Base-by-base conservation (phyloP, 164 flowering plant species). In the Platanus orientalis region DNA sequence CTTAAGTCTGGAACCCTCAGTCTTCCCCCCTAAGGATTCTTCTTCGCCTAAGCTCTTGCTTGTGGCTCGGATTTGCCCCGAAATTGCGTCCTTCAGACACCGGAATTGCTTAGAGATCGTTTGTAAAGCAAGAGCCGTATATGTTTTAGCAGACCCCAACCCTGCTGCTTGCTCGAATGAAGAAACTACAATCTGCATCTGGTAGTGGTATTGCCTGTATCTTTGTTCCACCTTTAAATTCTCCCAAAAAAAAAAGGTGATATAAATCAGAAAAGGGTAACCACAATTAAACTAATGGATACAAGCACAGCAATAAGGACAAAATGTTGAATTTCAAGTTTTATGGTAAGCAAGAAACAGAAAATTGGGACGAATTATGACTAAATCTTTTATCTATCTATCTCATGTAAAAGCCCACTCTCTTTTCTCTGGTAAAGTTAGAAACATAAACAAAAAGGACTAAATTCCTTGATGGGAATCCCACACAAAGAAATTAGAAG, bases 51-150 rank as follows among this genome's bases (percentile, higher is more conserved):
- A 60, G 70, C 79, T 75, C 81, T 78, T 86, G 72, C 83, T 81
- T 2, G 89, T 77, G 0, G 82, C 75, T 30, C 69, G 65, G 11
- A 94, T 86, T 71, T 94, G 97, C 19, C 78, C 74, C 1, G 82
- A 62, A 6, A 94, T 94, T 6, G 96, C 86, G 27, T 90, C 98
- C 61, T 88, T 91, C 64, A 94, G 63, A 72, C 98, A 91, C 64
- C 97, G 63, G 67, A 89, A 94, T 52, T 91, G 97, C 82, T 81
- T 91, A 0, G 98, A 94, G 57, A 94, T 94, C 1, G 98, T 91
- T 58, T 86, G 80, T 32, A 94, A 69, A 0, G 98, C 98, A 6
- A 94, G 87, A 9, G 95, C 87, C 0, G 98, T 94, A 80, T 94
- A 94, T 9, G 97, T 76, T 63, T 74, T 87, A 0, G 97, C 98